These are phyloP conservation scores for Melastoma malabathricum DNA, from an alignment of 345 rosid genomes.

Conservation along the genomic window DNA sequence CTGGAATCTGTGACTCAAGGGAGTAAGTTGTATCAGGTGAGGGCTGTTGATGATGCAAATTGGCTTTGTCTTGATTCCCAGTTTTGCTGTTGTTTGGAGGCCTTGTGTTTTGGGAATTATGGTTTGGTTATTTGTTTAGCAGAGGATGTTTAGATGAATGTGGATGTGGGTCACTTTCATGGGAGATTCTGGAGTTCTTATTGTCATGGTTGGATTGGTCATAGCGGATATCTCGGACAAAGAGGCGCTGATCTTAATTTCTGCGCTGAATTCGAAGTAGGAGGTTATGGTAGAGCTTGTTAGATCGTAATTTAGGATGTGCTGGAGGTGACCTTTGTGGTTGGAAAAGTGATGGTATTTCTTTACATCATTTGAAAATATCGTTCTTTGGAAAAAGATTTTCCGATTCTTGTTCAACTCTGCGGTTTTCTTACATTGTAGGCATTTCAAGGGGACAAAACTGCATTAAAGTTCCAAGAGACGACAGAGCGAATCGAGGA, in stretches of 20 bases:
- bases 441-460: slow-evolving; percentile 42
- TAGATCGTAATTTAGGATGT: no score
- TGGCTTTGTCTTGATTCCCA: not conserved
- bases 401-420: not conserved
- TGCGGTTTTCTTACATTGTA: slow-evolving; percentile 8
- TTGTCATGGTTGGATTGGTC: no score
- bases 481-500: slow-evolving; percentile 53
- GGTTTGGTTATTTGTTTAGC: not conserved
- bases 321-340: no score
- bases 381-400: not conserved
- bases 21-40: slow-evolving; percentile 79
- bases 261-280: no score
- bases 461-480: slow-evolving; percentile 32
- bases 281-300: no score
- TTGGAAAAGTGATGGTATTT: no score
- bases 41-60: slow-evolving; percentile 1
- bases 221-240: no score
- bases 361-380: no score
- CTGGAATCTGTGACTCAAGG: slow-evolving; percentile 55
- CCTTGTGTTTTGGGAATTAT: not conserved
- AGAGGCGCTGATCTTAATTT: no score
- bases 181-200: no score
- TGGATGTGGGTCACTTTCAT: not conserved
- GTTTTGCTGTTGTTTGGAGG: no score
- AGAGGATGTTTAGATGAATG: not conserved